phyloP scores from a whole-genome alignment of 108 stramenopile genomes.

The Nitzschia sp. region DNA sequence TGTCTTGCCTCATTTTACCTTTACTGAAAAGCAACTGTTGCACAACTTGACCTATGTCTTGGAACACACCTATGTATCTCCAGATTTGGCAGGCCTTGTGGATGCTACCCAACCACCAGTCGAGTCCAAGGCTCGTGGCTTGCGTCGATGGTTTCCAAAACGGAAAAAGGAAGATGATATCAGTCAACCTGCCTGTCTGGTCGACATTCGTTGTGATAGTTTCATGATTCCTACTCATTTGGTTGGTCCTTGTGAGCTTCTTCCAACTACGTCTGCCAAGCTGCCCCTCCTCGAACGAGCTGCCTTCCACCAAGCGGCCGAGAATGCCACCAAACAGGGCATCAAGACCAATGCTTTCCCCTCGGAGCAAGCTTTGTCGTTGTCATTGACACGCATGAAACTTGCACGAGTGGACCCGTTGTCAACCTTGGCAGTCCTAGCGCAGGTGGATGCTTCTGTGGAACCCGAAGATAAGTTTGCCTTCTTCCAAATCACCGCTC shows the following conservation, averaged over 20 bases:
- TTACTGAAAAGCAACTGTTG: slow-evolving; percentile 31
- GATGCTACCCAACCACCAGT: background rate
- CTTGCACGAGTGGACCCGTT: slow-evolving; percentile 54
- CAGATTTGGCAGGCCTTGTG: background rate
- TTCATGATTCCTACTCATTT: slow-evolving; percentile 46
- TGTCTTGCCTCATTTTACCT: slow-evolving; percentile 38
- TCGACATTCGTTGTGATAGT: slow-evolving; percentile 48
- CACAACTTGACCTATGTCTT: slow-evolving; percentile 39
- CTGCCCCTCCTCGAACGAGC: slow-evolving; percentile 39
- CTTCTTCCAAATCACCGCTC: slow-evolving; percentile 52
- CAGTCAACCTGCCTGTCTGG: slow-evolving; percentile 19
- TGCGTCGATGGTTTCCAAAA: slow-evolving; percentile 3
- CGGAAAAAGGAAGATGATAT: slow-evolving; percentile 6
- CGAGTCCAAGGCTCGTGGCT: background rate
- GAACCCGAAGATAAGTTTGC: slow-evolving; percentile 33
- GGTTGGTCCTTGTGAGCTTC: slow-evolving; percentile 48
- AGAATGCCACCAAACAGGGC: slow-evolving; percentile 31
- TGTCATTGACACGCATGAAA: slow-evolving; percentile 41
- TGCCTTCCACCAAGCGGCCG: slow-evolving; percentile 39
- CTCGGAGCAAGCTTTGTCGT: slow-evolving; percentile 26
- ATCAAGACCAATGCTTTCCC: slow-evolving; percentile 45
- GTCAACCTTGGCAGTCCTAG: slow-evolving; percentile 46
- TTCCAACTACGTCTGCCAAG: background rate
- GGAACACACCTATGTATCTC: slow-evolving; percentile 40
- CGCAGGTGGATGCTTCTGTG: slow-evolving; percentile 43